These are phyloP conservation scores for Corymbia citriodora DNA, from an alignment of 441 rosid genomes.

Conservation along the genomic window DNA sequence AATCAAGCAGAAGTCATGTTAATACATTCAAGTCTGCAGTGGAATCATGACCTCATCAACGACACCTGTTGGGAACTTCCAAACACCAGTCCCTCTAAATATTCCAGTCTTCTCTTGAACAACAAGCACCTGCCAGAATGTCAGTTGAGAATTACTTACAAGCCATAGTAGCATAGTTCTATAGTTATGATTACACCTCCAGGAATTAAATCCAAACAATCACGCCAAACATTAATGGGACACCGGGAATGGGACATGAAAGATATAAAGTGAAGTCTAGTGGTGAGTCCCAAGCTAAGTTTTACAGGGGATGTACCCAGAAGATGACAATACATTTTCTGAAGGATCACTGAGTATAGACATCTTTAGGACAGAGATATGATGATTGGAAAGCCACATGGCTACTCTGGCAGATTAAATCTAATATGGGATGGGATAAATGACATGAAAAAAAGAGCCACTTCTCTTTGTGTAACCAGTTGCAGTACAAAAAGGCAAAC, in stretches of 20 bases:
- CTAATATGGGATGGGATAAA: not conserved
- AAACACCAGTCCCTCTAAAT: constrained; percentile 48
- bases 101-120: constrained; percentile 76
- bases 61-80: constrained; percentile 91
- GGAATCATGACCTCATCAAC: constrained; percentile 53
- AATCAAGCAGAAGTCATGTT: not conserved
- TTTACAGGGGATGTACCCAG: not conserved
- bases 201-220: not conserved
- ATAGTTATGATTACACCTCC: not conserved
- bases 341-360: not conserved
- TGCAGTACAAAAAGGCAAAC: not conserved
- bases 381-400: not conserved
- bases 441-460: not conserved
- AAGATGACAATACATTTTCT: not conserved
- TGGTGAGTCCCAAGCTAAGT: not conserved
- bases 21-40: not conserved
- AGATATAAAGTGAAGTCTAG: not conserved
- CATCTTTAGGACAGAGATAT: not conserved
- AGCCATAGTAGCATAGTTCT: not conserved
- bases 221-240: not conserved
- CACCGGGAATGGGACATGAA: not conserved
- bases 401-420: not conserved
- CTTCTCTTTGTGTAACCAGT: not conserved
- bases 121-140: constrained; percentile 46
- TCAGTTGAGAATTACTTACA: not conserved